Base-by-base conservation (phyloP, 352 stramenopile species). In the Globisporangium barbulae region DNA sequence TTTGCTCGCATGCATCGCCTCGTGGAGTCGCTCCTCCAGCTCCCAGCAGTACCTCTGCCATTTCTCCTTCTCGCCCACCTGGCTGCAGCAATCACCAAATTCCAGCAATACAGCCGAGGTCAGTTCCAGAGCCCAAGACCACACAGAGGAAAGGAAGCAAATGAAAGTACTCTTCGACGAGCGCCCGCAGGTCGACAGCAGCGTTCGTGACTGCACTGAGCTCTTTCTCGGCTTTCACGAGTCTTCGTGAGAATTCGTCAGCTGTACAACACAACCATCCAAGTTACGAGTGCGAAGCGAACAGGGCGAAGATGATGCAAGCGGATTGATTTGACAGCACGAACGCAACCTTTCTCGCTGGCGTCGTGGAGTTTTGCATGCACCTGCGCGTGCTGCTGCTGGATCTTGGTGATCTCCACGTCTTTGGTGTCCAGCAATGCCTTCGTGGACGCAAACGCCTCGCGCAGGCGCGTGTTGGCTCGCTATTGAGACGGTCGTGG, bases 31-130 rank as follows among this genome's bases (percentile, higher is more conserved):
- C 49, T 89, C 83, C 49, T 92, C 81, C 0, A 93, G 64, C 35
- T 89, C 83, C 83, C 83, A 93, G 63, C 79, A 91, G 42, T 91
- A 88, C 0, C 73, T 74, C 45, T 93, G 83, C 81, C 83, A 93
- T 41, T 82, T 88, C 55, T 93, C 83, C 49, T 79, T 89, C 70
- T 93, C 83, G 12, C 64, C 53, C 44, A 91, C 78, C 74, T 92
- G 83, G 53, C 83, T 90, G 33, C 13, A 59, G 0, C 19, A 39
- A 3, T 19, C 35, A 30, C 5, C 22, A 39, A 48, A 2, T 48
- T 22, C 35, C 35, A 41, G 10, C 10, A 56, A 28, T 8, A 39
- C 45, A 19, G 17, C 9, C 12, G 28, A 19, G 17, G 33, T 31
- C 22, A 47, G 49, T 41, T 35, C 5, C 50, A 28, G 50, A 56